Conservation (phyloP, 2,329 filamentous ascomycete species). For the Phoma sp. region DNA sequence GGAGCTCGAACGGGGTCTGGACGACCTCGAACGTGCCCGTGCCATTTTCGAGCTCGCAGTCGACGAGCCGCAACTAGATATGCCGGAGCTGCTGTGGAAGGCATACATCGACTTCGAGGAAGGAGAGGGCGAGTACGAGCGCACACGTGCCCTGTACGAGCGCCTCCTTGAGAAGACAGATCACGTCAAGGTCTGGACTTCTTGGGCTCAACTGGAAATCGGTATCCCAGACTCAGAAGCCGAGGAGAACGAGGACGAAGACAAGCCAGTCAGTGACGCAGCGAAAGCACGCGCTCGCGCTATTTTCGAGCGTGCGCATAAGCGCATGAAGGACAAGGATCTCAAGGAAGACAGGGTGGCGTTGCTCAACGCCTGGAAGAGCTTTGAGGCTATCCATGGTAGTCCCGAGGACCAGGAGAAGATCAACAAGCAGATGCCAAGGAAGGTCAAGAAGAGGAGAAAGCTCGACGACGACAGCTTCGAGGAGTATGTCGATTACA, state of each 20-base stretch:
- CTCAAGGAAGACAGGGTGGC: conserved; percentile 93
- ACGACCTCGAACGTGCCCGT: conserved; percentile 84
- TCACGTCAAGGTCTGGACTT: conserved; percentile 99
- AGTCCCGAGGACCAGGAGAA: conserved; percentile 74
- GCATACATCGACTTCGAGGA: conserved; percentile 99
- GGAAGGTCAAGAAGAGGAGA: conserved; percentile 88
- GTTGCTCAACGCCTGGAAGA: conserved; percentile 88
- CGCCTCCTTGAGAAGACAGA: conserved; percentile 91
- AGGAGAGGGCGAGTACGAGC: conserved; percentile 88
- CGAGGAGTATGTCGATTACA: conserved; percentile 96
- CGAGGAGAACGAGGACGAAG: conserved; percentile 50
- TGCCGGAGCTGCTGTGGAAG: conserved; percentile 98
- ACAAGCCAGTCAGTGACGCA: conserved; percentile 73
- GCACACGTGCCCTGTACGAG: conserved; percentile 83
- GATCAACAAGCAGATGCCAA: conserved; percentile 92
- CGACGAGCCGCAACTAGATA: conserved; percentile 81
- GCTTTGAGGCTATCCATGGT: conserved; percentile 89
- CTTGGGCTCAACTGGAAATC: conserved; percentile 98
- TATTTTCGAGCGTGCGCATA: conserved; percentile 85
- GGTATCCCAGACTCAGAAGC: conserved; percentile 78
- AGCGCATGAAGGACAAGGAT: conserved; percentile 84
- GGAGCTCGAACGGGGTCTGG: conserved; percentile 87
- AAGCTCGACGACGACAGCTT: conserved; percentile 90
- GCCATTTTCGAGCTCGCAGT: conserved; percentile 94
- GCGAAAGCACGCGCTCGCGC: conserved; percentile 82